phyloP scores from a whole-genome alignment of 1,284 basidiomycete genomes.

The Paramarasmius palmivorus region DNA sequence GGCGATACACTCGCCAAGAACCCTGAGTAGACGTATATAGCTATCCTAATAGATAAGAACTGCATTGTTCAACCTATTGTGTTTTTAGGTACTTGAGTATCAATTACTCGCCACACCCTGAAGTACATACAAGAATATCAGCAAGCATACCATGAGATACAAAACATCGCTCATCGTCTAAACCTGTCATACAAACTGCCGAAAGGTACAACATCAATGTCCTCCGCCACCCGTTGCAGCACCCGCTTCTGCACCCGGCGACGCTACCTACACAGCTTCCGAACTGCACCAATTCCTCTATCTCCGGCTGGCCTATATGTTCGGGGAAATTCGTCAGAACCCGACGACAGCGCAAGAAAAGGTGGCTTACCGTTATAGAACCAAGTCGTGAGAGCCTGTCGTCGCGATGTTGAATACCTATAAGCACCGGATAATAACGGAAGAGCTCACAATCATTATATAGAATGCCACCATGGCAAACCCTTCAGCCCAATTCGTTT shows the following conservation, averaged over 20 bases:
- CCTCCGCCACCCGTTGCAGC: background rate
- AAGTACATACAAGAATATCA: no score
- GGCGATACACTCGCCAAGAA: constrained; percentile 27
- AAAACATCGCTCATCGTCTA: no score
- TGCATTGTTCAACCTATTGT: no score
- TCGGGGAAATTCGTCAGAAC: no score
- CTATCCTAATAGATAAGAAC: no score
- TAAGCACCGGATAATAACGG: background rate
- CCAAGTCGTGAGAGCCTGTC: constrained; percentile 52
- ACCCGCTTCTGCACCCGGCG: background rate
- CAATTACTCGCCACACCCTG: no score
- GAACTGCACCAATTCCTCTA: constrained; percentile 8
- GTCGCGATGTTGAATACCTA: background rate
- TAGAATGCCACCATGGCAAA: constrained; percentile 63
- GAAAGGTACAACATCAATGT: background rate
- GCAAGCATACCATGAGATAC: no score
- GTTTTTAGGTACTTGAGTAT: no score
- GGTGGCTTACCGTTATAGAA: constrained; percentile 37
- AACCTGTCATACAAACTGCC: background rate
- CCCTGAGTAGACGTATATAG: background rate
- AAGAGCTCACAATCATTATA: constrained; percentile 44
- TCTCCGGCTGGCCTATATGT: constrained; percentile 32
- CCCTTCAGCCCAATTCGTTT: constrained; percentile 72
- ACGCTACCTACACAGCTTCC: constrained; percentile 8
- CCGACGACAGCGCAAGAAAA: no score